phyloP scores from a whole-genome alignment of 2,329 filamentous ascomycete species.

The Diaporthe helianthi region DNA sequence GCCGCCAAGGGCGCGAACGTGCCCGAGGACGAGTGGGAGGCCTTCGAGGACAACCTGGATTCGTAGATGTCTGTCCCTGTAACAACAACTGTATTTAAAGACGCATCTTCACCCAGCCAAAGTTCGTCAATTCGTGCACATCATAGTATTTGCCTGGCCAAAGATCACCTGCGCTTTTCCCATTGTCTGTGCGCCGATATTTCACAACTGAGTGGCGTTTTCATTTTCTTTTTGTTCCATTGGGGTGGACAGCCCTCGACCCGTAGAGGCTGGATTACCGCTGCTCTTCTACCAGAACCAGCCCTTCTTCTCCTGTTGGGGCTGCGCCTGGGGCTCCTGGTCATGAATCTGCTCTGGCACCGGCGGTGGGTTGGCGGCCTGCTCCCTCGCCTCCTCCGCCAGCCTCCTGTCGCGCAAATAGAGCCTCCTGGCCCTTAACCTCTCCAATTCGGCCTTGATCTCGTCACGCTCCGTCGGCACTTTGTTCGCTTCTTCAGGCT shows the following conservation, averaged over 20 bases:
- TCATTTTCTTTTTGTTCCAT: not conserved
- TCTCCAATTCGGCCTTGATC: constrained; percentile 80
- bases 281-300: constrained; percentile 24
- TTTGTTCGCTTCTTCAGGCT: constrained; percentile 75
- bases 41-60: constrained; percentile 60
- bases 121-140: not conserved
- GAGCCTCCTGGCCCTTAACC: constrained; percentile 69
- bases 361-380: constrained; percentile 29
- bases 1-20: constrained; percentile 55
- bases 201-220: constrained; percentile 13
- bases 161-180: not conserved
- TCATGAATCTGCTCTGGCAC: constrained; percentile 25
- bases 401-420: constrained; percentile 76
- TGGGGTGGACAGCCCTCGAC: constrained; percentile 1
- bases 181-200: constrained; percentile 18
- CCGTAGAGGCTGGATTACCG: not conserved
- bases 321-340: constrained; percentile 40
- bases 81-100: not conserved
- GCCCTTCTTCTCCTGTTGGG: constrained; percentile 34
- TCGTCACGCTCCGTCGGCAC: constrained; percentile 81
- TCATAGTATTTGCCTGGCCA: not conserved
- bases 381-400: constrained; percentile 46
- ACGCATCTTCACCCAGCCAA: not conserved
- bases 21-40: constrained; percentile 61
- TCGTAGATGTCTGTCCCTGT: constrained; percentile 40